Evolutionary conservation across 139 green algal species (phyloP).

Genomic region (Astrephomene gubernaculifera): DNA sequence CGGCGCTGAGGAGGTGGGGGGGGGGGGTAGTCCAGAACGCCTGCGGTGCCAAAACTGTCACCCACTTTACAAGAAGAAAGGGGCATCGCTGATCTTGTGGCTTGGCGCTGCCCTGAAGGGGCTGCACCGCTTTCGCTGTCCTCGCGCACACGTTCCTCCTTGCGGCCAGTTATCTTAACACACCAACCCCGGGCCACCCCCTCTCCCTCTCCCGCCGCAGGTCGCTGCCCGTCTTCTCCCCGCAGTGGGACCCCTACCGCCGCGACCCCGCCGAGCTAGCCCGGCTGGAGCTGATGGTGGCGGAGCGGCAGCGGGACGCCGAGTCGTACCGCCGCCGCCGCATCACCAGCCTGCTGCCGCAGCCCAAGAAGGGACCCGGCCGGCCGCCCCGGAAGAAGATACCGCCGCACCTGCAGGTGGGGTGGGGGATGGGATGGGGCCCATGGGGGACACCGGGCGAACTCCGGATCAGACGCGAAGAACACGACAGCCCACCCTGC

Average conservation of each 20-base stretch:
- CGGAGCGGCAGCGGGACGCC: slow-evolving; percentile 19
- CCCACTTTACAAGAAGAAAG: no score
- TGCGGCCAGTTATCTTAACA: no score
- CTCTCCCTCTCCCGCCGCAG: slow-evolving; percentile 9
- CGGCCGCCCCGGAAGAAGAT: slow-evolving; percentile 19
- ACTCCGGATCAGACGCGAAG: no score
- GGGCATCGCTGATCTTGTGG: no score
- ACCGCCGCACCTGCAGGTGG: slow-evolving; percentile 35
- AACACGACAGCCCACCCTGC: no score
- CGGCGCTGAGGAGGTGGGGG: slow-evolving; percentile 17
- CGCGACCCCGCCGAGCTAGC: slow-evolving; percentile 33
- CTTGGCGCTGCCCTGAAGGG: no score
- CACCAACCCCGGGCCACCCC: no score
- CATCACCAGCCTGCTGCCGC: slow-evolving; percentile 11
- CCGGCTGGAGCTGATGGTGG: background rate
- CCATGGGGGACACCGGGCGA: no score
- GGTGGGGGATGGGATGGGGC: background rate
- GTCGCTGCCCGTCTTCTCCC: slow-evolving; percentile 21
- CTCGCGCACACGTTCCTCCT: no score
- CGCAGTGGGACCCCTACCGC: slow-evolving; percentile 29
- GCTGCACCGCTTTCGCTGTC: no score
- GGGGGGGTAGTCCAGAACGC: no score
- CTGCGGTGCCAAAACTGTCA: no score
- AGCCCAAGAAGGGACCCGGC: slow-evolving; percentile 23
- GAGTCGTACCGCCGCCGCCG: slow-evolving; percentile 36